phyloP scores from a whole-genome alignment of 371 early-diverging fungal species.

The Mucor sp. region DNA sequence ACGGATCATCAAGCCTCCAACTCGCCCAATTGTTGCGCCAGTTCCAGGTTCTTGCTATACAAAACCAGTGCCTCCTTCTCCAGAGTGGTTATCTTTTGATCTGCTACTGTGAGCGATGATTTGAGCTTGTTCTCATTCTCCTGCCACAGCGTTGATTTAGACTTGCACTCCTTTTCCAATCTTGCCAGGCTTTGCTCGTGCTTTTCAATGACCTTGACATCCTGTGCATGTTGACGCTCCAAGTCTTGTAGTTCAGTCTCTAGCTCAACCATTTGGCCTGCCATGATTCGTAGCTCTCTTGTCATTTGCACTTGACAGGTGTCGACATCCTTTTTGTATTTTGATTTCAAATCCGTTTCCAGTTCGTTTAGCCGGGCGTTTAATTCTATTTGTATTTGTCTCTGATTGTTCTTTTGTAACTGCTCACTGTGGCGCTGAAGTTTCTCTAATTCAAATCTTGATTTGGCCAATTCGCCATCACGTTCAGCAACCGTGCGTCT shows the following conservation, averaged over 20 bases:
- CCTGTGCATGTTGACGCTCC: constrained; percentile 8
- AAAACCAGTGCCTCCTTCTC: constrained; percentile 24
- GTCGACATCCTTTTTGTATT: constrained; percentile 1
- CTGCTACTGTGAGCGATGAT: neutral
- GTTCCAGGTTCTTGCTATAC: constrained; percentile 24
- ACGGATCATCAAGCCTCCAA: constrained; percentile 12
- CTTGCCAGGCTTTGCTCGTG: neutral
- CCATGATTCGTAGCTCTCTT: constrained; percentile 23
- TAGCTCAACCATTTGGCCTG: constrained; percentile 20
- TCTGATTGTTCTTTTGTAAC: neutral
- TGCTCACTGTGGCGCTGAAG: neutral
- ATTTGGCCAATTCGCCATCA: constrained; percentile 18
- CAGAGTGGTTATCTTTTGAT: constrained; percentile 4
- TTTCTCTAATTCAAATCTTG: constrained; percentile 6
- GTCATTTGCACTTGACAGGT: constrained; percentile 14
- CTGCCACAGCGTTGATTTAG: neutral
- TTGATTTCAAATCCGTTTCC: neutral
- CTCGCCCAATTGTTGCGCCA: constrained; percentile 26
- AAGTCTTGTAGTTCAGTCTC: constrained; percentile 21
- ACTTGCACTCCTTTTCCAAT: neutral
- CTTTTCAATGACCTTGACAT: neutral
- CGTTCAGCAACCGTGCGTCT: constrained; percentile 17
- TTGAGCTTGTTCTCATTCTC: constrained; percentile 2
- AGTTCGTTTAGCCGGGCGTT: constrained; percentile 6
- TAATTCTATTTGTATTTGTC: constrained; percentile 8